Conservation (phyloP, 805 yeast species). For the Pichia scutulata region DNA sequence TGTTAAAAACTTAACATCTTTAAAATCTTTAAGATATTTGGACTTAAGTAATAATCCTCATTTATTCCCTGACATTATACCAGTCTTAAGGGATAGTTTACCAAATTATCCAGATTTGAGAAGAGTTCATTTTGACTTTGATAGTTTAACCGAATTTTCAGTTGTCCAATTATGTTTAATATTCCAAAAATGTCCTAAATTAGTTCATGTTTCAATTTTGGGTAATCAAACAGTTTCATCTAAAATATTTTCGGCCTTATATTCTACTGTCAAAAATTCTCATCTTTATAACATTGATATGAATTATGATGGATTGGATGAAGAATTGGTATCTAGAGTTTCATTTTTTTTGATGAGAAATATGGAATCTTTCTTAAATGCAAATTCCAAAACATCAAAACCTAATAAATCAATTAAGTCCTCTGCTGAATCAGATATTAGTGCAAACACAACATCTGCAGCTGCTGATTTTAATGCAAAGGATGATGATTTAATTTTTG, state of each 20-base stretch:
- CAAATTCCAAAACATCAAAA: neutral
- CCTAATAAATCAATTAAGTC: constrained; percentile 1
- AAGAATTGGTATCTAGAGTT: constrained; percentile 44
- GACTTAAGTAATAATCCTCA: constrained; percentile 48
- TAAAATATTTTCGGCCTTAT: constrained; percentile 41
- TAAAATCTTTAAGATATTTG: constrained; percentile 38
- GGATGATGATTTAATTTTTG: constrained; percentile 60
- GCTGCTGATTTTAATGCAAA: constrained; percentile 8
- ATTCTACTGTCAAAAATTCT: constrained; percentile 41
- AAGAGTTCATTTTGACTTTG: constrained; percentile 48
- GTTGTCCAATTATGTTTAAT: constrained; percentile 42
- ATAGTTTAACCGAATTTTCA: constrained; percentile 39
- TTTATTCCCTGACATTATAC: constrained; percentile 43
- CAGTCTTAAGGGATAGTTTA: constrained; percentile 35
- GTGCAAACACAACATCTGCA: constrained; percentile 4
- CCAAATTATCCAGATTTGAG: constrained; percentile 40
- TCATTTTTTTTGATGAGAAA: constrained; percentile 52
- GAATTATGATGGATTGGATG: constrained; percentile 42
- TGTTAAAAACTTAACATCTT: constrained; percentile 30
- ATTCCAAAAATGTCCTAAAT: constrained; percentile 38
- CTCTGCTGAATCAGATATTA: constrained; percentile 13
- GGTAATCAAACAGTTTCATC: constrained; percentile 42
- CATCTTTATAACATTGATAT: constrained; percentile 45
- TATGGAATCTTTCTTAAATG: constrained; percentile 39
- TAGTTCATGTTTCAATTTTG: constrained; percentile 46